A percentile compares a stretch with the other conserved stretches of the same genome.
Conservation (phyloP, 148 eudicot genomes). For the Persicaria tinctoria region DNA sequence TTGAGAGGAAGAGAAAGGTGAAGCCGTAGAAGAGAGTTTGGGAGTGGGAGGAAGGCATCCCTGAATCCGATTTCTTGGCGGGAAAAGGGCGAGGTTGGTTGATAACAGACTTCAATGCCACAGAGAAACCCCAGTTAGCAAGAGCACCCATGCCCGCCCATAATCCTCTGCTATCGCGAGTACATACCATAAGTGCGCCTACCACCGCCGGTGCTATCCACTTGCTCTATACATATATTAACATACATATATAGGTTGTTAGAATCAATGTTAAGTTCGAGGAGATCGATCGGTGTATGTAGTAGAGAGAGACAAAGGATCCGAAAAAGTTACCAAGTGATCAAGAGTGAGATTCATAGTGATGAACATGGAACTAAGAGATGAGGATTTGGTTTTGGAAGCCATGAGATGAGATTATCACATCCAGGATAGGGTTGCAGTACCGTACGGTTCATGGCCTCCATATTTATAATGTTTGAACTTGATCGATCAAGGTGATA, state of each 20-base stretch:
- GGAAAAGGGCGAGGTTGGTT: background rate
- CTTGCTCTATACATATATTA: background rate
- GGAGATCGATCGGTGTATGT: no score
- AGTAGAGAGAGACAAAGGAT: no score
- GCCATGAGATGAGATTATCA: no score
- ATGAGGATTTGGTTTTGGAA: no score
- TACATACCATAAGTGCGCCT: background rate
- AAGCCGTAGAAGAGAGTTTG: conserved; percentile 5
- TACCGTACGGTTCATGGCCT: no score
- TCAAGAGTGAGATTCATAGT: no score
- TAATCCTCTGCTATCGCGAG: background rate
- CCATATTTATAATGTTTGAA: no score
- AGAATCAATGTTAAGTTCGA: no score
- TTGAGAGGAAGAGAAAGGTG: background rate
- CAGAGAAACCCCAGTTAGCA: background rate
- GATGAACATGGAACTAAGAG: no score
- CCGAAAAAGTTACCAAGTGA: no score
- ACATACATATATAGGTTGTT: background rate
- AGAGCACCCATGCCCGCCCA: background rate
- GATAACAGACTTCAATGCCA: background rate
- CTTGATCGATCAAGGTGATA: no score
- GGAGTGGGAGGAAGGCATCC: conserved; percentile 3
- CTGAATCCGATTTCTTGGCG: conserved; percentile 7
- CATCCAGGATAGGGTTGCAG: no score
- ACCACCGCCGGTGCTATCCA: conserved; percentile 4